Base-by-base conservation (phyloP, 495 filamentous ascomycete genomes). In the Penicillium chermesinum region DNA sequence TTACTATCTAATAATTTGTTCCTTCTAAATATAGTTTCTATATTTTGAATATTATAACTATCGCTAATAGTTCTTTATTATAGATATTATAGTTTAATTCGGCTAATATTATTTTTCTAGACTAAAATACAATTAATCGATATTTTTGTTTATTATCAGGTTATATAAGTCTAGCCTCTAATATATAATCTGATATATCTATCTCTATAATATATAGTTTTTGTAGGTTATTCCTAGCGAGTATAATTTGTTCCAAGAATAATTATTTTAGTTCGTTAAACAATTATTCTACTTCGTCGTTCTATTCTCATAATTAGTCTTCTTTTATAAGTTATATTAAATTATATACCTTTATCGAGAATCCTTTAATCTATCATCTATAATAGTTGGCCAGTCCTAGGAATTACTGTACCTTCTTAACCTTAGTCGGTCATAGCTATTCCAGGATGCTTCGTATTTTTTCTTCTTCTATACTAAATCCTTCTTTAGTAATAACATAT, bases 401-500 rank as follows among this genome's bases (percentile, higher is more conserved):
- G n/a, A 42, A 30, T 6, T 27, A 42, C 13, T 42, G 36, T 35
- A 45, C 16, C 12, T 45, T 36, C 30, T 36, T 45, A 18, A 45
- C 34, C 18, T 18, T 13, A 1, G 17, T 36, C 13, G 21, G 18
- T 45, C 35, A 12, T 35, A 21, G 16, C 13, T 20, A 36, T 22
- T 45, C 13, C n/a, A 36, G 2, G 2, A 18, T 21, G 2, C 20
- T 45, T 20, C 34, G 13, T 18, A 45, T 21, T 45, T 45, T 36
- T 20, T 21, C 16, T 18, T 18, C 16, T 32, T 44, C 13, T 32
- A 44, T 44, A 44, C n/a, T 44, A 45, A 32, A 44, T 32, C 41
- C 16, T 39, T 39, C 19, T 19, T 39, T 39, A 39, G 37, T 39
- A 39, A 39, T 44, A 14, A 44, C 14, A 33, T 44, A 44, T 44